Percentiles rank a stretch among this genome's conserved stretches.
phyloP scores from a whole-genome alignment of 495 filamentous ascomycete genomes.

The Tuber microsphaerosporum region DNA sequence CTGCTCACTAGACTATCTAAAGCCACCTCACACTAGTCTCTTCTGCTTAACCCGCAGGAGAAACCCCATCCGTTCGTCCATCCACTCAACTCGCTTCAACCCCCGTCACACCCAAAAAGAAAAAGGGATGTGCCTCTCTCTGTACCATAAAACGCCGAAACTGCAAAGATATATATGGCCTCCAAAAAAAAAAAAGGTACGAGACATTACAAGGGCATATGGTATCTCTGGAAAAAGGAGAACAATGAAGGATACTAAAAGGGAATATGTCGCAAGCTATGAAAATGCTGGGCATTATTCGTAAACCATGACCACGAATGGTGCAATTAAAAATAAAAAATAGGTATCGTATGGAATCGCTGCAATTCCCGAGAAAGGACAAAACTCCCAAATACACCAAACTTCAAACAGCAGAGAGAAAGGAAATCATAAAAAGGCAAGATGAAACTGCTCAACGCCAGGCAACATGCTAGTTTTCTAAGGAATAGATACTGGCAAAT shows the following conservation, averaged over 20 bases:
- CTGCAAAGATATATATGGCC: not conserved
- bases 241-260: not conserved
- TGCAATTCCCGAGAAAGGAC: not conserved
- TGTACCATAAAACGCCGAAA: constrained; percentile 1
- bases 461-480: not conserved
- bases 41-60: constrained; percentile 3
- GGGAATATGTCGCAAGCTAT: not conserved
- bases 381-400: constrained; percentile 1
- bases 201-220: not conserved
- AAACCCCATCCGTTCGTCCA: not conserved
- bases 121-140: not conserved
- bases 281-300: not conserved
- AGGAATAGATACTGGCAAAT: not conserved
- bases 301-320: not conserved
- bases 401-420: not conserved
- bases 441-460: not conserved
- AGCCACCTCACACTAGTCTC: not conserved
- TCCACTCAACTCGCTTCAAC: not conserved
- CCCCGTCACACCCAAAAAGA: not conserved
- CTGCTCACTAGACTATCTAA: not conserved
- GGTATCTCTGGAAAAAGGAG: not conserved
- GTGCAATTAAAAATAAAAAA: not conserved
- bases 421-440: not conserved
- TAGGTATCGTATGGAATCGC: constrained; percentile 1
- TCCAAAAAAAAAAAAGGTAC: not conserved